A percentile compares a stretch with the other conserved stretches of the same genome.
These are phyloP conservation scores for Fraxinus anomala DNA, from an alignment of 257 asterid species.

Conservation along the genomic window DNA sequence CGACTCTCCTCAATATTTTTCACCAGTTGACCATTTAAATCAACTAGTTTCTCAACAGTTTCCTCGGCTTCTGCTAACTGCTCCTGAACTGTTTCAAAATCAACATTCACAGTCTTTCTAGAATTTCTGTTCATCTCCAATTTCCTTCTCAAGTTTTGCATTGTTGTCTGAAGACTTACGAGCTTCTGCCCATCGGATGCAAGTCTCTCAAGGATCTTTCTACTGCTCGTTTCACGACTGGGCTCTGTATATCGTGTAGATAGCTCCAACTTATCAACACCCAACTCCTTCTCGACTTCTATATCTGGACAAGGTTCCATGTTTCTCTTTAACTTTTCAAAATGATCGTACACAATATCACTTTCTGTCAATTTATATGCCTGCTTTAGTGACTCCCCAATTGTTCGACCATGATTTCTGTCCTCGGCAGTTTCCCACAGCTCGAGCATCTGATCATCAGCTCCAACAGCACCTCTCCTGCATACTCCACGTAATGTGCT, in stretches of 20 bases:
- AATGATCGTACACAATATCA: constrained; percentile 47
- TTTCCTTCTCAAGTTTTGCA: constrained; percentile 54
- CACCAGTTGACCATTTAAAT: constrained; percentile 66
- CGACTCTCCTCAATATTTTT: constrained; percentile 56
- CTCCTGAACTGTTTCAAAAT: constrained; percentile 55
- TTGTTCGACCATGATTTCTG: constrained; percentile 36
- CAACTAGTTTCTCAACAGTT: constrained; percentile 51
- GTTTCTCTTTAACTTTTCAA: constrained; percentile 39
- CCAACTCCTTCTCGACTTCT: constrained; percentile 72
- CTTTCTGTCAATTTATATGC: constrained; percentile 43
- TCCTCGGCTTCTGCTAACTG: constrained; percentile 83
- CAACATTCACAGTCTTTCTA: constrained; percentile 47
- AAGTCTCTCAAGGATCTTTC: constrained; percentile 62
- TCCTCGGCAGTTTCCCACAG: constrained; percentile 75
- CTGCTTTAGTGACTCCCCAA: constrained; percentile 47
- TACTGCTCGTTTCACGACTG: constrained; percentile 39
- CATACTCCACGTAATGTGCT: constrained; percentile 35
- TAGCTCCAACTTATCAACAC: constrained; percentile 62
- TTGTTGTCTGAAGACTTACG: constrained; percentile 49
- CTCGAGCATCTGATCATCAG: constrained; percentile 80
- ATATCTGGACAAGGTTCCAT: constrained; percentile 56
- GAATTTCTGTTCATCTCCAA: constrained; percentile 50
- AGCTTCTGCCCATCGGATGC: constrained; percentile 67
- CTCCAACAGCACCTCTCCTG: constrained; percentile 41
- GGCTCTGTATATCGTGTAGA: constrained; percentile 39